Base-by-base conservation (phyloP, 257 asterid genomes). In the Salvia miltiorrhiza region DNA sequence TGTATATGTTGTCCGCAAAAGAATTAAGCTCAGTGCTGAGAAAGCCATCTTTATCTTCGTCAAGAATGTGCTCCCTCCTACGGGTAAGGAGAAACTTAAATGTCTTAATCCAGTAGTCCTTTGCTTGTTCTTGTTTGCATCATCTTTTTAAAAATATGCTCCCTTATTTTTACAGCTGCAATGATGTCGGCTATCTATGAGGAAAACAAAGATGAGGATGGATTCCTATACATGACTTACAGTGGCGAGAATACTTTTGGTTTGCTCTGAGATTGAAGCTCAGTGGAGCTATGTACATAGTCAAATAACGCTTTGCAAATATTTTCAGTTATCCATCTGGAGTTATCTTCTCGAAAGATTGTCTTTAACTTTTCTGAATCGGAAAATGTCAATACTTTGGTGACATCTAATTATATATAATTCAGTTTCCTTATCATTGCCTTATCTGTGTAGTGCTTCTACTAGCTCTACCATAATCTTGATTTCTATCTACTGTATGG, bases 1-100 rank as follows among this genome's bases (percentile, higher is more conserved):
- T 66, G 99, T 93, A 23, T 93, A 93, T 67, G 99, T 93, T 70
- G 97, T 93, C 43, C 99, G 99, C 37, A 93, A 93, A 82, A 87
- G 99, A 85, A 93, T 93, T 65, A 93, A 93, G 87, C 97, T 93
- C 56, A 81, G 97, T 76, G 97, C 99, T 16, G 99, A 93, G 90
- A 90, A 93, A 76, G 99, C 99, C 52, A 93, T 93, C 53, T 93
- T 93, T 77, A 86, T 93, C 84, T 93, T 93, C 79, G 99, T 93
- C 75, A 93, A 90, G 82, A 90, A 88, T 72, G 82, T 87, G 72
- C 96, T 93, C 40, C 99, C 99, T n/a, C 99, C 99, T 9, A 90
- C 97, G 45, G 99, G 99, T 90, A 76, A 74, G 78, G 50, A 69
- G 52, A 58, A 73, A 37, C 16, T 19, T n/a, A n/a, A n/a, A n/a